Base-by-base conservation (phyloP, 441 rosid species). In the Aleurites moluccanus region DNA sequence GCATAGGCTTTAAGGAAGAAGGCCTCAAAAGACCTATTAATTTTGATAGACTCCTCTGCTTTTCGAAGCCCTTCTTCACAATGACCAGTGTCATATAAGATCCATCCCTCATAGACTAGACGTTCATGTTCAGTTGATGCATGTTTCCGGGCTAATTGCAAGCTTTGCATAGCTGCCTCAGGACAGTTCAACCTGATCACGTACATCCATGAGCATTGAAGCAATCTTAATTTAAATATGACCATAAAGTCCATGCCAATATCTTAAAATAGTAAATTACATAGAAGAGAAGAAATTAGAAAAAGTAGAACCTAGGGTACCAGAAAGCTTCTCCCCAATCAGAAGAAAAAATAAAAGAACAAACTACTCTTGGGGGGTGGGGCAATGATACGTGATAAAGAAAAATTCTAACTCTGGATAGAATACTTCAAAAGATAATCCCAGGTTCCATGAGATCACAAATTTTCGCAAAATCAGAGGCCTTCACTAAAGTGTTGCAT, bases 1-100 rank as follows among this genome's bases (percentile, higher is more conserved):
- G 98, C 98, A 84, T 93, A 96, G 72, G 98, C 98, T 85, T 96
- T 92, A 73, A 93, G 91, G 80, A 91, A 95, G 84, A 91, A 93
- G 42, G 98, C 99, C 84, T 95, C 99, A 28, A 95, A 95, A 8
- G 99, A 93, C 84, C 95, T 89, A 77, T 87, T 86, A 67, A 86
- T 85, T 81, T 85, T 79, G 33, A 93, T 91, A 75, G 98, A 96
- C 74, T 92, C 91, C 59, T 96, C 97, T 2, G 98, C 98, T 84
- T 92, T 96, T 75, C 73, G 86, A 73, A 92, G 92, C 72, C 98
- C 98, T 86, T 92, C 97, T 70, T 96, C 94, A 69, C 94, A 92
- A 72, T 93, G 97, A 69, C 99, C 97, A 0, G 97, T 93, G 78
- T 93, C 99, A 76, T 96, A 96, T 75, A 95, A 85, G 76, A 95